Conservation (phyloP, 179 eudicot species). For the Drosera spatulata region DNA sequence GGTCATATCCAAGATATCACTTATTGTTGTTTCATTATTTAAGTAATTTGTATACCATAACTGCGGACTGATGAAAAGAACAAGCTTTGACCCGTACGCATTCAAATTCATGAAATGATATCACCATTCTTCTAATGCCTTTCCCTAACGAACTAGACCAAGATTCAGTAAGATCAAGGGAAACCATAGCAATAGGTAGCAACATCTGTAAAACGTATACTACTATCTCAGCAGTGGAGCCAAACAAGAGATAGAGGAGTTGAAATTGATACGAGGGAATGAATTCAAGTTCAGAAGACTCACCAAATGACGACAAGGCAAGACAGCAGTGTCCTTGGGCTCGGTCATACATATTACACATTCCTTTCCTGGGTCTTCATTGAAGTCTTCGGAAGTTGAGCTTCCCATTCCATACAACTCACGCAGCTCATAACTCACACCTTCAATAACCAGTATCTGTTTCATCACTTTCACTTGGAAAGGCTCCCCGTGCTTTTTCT, state of each 20-base stretch:
- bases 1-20: no score
- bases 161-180: background rate
- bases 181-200: background rate
- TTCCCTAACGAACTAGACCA: background rate
- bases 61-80: no score
- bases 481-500: conserved; percentile 35
- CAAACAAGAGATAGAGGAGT: background rate
- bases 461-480: conserved; percentile 57
- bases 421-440: conserved; percentile 75
- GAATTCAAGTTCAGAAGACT: conserved; percentile 10
- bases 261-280: background rate
- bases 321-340: conserved; percentile 73
- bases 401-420: conserved; percentile 74
- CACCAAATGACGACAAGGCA: conserved; percentile 97
- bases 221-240: background rate
- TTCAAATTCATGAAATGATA: background rate
- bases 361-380: conserved; percentile 60
- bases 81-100: background rate
- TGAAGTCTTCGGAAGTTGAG: conserved; percentile 42
- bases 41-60: no score
- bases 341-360: conserved; percentile 97
- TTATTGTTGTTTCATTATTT: no score
- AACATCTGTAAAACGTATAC: background rate
- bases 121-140: background rate
- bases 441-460: conserved; percentile 74